These are phyloP conservation scores for Amaranthus tricolor DNA, from an alignment of 179 eudicot species.

Conservation along the genomic window DNA sequence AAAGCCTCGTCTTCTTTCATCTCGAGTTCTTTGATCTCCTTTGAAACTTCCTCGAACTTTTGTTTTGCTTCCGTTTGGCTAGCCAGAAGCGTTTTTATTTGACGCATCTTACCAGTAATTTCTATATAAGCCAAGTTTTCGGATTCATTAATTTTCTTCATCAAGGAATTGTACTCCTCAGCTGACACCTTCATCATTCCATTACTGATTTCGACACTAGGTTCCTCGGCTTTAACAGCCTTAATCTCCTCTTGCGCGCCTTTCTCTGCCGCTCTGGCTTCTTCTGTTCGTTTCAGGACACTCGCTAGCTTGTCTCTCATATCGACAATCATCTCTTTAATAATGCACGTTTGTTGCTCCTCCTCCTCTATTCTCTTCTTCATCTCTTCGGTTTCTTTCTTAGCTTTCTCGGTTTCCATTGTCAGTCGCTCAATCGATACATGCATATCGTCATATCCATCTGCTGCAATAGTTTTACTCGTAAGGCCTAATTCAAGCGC, in stretches of 20 bases:
- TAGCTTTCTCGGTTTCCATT: constrained; percentile 42
- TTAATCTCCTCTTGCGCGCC: constrained; percentile 49
- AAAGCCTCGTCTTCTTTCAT: constrained; percentile 68
- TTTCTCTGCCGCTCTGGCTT: constrained; percentile 55
- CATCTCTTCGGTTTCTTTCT: constrained; percentile 38
- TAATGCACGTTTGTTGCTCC: constrained; percentile 40
- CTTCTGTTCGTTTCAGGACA: constrained; percentile 52
- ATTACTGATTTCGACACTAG: constrained; percentile 22
- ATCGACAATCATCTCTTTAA: constrained; percentile 31
- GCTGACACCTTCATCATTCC: constrained; percentile 43
- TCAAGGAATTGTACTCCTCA: constrained; percentile 54
- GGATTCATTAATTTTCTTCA: constrained; percentile 38
- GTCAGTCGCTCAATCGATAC: constrained; percentile 35
- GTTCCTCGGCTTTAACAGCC: constrained; percentile 8
- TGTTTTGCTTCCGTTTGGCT: constrained; percentile 51
- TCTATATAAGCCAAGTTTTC: constrained; percentile 48
- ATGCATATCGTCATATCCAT: constrained; percentile 33
- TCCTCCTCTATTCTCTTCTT: constrained; percentile 28
- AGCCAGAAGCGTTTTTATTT: constrained; percentile 57
- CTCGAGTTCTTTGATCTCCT: constrained; percentile 60
- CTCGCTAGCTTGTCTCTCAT: constrained; percentile 41
- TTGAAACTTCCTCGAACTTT: constrained; percentile 48
- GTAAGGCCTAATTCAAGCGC: constrained; percentile 50
- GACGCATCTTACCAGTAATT: constrained; percentile 53
- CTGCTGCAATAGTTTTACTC: constrained; percentile 32